These are phyloP conservation scores for Beauveria sp. DNA, from an alignment of 2,329 filamentous ascomycete genomes.

Conservation along the genomic window DNA sequence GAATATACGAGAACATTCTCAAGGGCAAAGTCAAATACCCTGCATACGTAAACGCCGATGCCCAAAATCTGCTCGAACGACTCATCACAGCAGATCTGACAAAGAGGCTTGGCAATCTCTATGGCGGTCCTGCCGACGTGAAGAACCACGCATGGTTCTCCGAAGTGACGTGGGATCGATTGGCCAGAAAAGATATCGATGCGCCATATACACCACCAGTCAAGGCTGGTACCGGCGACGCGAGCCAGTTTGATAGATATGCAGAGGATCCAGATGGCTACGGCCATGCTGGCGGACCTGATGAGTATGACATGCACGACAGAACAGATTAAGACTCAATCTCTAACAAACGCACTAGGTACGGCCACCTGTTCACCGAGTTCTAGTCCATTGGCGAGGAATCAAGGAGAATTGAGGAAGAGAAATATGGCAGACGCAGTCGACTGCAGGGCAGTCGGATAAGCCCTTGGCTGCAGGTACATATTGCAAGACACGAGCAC, in stretches of 20 bases:
- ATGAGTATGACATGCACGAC: conserved; percentile 63
- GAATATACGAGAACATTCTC: conserved; percentile 99
- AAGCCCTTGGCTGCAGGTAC: neutral
- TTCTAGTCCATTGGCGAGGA: conserved; percentile 42
- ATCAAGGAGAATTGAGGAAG: neutral
- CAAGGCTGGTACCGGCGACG: conserved; percentile 86
- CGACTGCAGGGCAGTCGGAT: neutral
- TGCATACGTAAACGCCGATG: conserved; percentile 88
- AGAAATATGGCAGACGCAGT: neutral
- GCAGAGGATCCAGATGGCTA: conserved; percentile 95
- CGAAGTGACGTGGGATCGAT: conserved; percentile 94
- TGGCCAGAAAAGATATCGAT: conserved; percentile 94
- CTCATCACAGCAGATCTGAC: conserved; percentile 93
- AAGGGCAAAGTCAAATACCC: conserved; percentile 95
- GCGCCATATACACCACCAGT: conserved; percentile 96
- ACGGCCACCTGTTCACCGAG: conserved; percentile 67
- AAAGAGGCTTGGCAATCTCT: conserved; percentile 89
- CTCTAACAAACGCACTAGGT: conserved; percentile 37
- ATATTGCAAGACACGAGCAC: neutral
- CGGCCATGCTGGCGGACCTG: conserved; percentile 60
- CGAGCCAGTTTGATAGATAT: conserved; percentile 96
- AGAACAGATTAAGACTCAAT: neutral
- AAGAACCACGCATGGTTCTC: conserved; percentile 96
- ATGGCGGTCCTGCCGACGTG: conserved; percentile 83
- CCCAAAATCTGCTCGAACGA: conserved; percentile 83